Base-by-base conservation (phyloP, 768 basidiomycete species). In the Gloeostereum incarnatum region DNA sequence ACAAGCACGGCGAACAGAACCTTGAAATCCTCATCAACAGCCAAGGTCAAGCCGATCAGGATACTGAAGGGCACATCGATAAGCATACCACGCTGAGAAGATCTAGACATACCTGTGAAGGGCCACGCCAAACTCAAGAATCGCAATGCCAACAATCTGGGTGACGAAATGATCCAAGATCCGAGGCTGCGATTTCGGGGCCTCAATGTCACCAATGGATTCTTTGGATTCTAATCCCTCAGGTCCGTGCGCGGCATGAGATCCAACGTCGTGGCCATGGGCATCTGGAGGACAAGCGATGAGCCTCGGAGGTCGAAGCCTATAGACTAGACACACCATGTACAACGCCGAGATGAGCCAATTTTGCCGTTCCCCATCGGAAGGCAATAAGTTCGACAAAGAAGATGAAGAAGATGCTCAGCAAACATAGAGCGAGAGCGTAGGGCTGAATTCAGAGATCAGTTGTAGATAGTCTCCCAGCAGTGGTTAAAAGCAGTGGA, bases 121-220 rank as follows among this genome's bases (percentile, higher is more conserved):
- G 4, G 90, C 56, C 21, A 97, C 89, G 49, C 94, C 94, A 49
- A 96, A 94, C 54, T 99, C 94, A 33, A 99, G 66, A 41, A 97
- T 92, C 23, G 75, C 88, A 33, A 99, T 71, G 10, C 91, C 92
- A 33, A 96, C 68, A 25, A 92, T 58, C 55, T 93, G 90, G 2
- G 87, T 79, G 6, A 62, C 40, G 14, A 62, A 61, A 26, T 78
- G 69, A 34, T 66, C 57, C 3, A 57, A 51, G 9, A 11, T 40
- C 30, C 14, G 35, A 24, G 43, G 18, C 5, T 46, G 47, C 2
- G 33, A 44, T 33, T 63, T 62, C 13, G 54, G 35, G 41, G 67
- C 62, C 19, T 55, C 47, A 5, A 57, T 54, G 34, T 52, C 49
- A 4, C 8, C 33, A 20, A 11, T 9, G 16, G 3, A 3, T n/a